Base-by-base conservation (phyloP, 1,284 basidiomycete genomes). In the Malassezia nana region DNA sequence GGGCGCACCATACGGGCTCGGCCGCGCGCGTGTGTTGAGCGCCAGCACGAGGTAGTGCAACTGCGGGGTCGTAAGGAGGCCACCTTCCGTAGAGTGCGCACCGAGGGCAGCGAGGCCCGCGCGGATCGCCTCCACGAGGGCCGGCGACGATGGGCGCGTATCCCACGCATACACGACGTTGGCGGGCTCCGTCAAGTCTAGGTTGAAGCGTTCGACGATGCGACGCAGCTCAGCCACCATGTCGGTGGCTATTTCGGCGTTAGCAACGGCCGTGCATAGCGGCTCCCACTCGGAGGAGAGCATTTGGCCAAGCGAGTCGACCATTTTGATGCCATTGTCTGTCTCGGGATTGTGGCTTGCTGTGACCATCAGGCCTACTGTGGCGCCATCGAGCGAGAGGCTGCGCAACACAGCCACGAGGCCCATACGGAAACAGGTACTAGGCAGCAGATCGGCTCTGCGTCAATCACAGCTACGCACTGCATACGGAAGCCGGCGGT, bases 261-360 rank as follows among this genome's bases (percentile, higher is more conserved):
- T 98, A 56, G 91, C 87, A n/a, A 98, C 78, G 5, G 76, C 75
- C 6, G 94, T 92, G 18, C 92, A 91, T 72, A 92, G 82, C 0
- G 75, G 73, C 75, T 99, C 94, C 94, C 94, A 99, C 29, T 87
- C 81, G 1, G 86, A 78, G 69, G 92, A 87, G n/a, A 99, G 81
- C 94, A 99, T 99, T 75, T 99, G 94, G n/a, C 94, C 94, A 12
- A 83, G 83, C 15, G 94, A 88, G 77, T 99, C 94, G 40, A 99
- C 89, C 46, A 98, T 82, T 76, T 98, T 99, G 59, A 96, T 89
- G 30, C 94, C 94, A 75, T 99, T 99, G 76, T 99, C 94, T 88
- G 83, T 81, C 74, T 92, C 92, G 16, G 92, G 92, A 75, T 99
- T 99, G 77, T 99, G 94, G 22, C 89, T 94, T 4, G 94, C 94